Conservation (phyloP, 2,329 filamentous ascomycete genomes). For the Zasmidium angulare region DNA sequence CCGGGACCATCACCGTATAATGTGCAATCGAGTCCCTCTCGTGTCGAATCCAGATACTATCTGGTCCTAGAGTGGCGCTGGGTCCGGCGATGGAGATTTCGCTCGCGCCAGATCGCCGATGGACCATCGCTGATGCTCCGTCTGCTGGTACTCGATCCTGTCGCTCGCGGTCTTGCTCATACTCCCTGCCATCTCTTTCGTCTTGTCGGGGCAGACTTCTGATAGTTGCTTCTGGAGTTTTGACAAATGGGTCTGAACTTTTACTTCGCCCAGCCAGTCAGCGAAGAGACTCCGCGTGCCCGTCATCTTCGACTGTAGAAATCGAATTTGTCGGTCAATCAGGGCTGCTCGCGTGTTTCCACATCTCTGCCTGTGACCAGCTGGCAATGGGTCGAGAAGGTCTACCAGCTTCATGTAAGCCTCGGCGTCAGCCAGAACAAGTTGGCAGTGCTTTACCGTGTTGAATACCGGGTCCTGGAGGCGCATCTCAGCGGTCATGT, state of each 20-base stretch:
- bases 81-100: not conserved
- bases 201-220: not conserved
- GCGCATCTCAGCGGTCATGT: conserved; percentile 7
- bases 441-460: conserved; percentile 4
- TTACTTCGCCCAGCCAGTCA: not conserved
- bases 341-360: not conserved
- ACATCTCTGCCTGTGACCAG: not conserved
- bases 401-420: not conserved
- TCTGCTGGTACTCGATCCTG: not conserved
- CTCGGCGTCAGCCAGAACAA: not conserved
- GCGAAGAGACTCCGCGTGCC: not conserved
- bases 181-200: not conserved
- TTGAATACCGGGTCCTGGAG: conserved; percentile 4
- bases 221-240: not conserved
- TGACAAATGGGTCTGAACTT: conserved; percentile 1
- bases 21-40: too few relatives aligned
- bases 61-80: not conserved
- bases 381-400: not conserved
- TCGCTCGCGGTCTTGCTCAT: not conserved
- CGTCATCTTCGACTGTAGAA: not conserved
- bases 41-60: too few relatives aligned
- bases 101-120: not conserved
- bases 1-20: not conserved
- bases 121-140: not conserved
- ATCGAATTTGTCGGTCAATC: not conserved